Conservation (phyloP, 352 stramenopile genomes). For the Hyaloperonospora arabidopsidis region DNA sequence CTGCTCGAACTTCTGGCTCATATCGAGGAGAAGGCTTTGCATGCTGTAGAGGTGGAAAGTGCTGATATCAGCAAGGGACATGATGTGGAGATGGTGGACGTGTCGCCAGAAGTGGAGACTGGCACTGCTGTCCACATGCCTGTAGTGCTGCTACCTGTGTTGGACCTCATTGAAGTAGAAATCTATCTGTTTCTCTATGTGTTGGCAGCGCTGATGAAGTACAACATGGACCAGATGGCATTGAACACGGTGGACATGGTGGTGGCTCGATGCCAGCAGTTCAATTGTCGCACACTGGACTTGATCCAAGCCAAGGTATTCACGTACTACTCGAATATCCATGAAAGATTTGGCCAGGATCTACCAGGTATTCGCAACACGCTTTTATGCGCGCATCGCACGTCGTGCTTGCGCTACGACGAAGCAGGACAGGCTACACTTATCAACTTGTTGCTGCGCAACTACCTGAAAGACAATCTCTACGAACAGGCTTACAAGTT, state of each 20-base stretch:
- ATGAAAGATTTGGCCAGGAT: slow-evolving; percentile 58
- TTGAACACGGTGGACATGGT: slow-evolving; percentile 45
- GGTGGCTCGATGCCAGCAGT: slow-evolving; percentile 57
- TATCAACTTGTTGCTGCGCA: slow-evolving; percentile 87
- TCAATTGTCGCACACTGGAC: slow-evolving; percentile 77
- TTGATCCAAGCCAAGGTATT: slow-evolving; percentile 73
- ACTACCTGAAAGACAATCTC: slow-evolving; percentile 85
- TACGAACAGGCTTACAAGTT: slow-evolving; percentile 92
- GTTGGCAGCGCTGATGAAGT: slow-evolving; percentile 64
- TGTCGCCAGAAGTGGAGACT: slow-evolving; percentile 26
- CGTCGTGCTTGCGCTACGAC: slow-evolving; percentile 82
- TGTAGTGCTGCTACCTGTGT: slow-evolving; percentile 33
- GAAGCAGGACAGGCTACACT: slow-evolving; percentile 87
- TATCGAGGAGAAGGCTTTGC: slow-evolving; percentile 35
- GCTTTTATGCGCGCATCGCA: slow-evolving; percentile 79
- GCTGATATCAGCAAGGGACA: slow-evolving; percentile 14
- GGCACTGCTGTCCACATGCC: slow-evolving; percentile 7
- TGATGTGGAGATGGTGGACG: slow-evolving; percentile 59
- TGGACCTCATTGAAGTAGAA: slow-evolving; percentile 81
- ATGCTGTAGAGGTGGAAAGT: slow-evolving; percentile 6
- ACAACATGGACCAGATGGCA: slow-evolving; percentile 48
- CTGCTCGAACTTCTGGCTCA: slow-evolving; percentile 47
- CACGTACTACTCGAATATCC: slow-evolving; percentile 67
- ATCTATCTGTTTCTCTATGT: slow-evolving; percentile 80
- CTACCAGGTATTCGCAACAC: slow-evolving; percentile 53